These are phyloP conservation scores for Cryptococcus neoformans DNA, from an alignment of 1,284 basidiomycete species.

Conservation along the genomic window DNA sequence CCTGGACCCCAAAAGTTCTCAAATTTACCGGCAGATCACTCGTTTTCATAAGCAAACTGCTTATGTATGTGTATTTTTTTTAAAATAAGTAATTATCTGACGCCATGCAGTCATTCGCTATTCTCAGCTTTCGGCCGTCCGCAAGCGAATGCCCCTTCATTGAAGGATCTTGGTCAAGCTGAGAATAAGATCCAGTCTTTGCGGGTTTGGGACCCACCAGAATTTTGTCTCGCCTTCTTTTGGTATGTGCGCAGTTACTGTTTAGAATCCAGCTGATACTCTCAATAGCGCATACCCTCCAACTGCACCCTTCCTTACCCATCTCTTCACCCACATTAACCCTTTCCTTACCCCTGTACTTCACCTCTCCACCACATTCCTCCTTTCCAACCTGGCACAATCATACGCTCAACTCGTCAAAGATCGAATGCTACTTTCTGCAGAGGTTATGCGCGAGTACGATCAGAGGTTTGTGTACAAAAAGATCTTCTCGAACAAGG, in stretches of 20 bases:
- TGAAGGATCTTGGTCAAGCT: not conserved
- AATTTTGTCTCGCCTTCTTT: conserved; percentile 48
- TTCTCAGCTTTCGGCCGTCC: conserved; percentile 33
- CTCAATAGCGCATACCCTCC: conserved; percentile 37
- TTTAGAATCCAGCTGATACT: not conserved
- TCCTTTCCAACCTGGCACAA: conserved; percentile 35
- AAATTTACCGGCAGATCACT: conserved; percentile 7
- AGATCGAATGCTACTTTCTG: conserved; percentile 43
- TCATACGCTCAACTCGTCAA: conserved; percentile 44
- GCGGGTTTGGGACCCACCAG: conserved; percentile 47
- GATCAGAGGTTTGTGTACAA: conserved; percentile 48
- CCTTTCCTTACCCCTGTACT: conserved; percentile 38
- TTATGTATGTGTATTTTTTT: too few species aligned
- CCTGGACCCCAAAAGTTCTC: not conserved
- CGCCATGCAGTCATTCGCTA: conserved; percentile 17
- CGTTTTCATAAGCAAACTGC: not conserved
- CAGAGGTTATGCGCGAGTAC: conserved; percentile 50
- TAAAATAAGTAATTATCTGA: too few species aligned
- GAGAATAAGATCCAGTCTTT: conserved; percentile 42
- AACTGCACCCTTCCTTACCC: conserved; percentile 33
- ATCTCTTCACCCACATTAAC: conserved; percentile 33
- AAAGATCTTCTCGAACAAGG: conserved; percentile 36
- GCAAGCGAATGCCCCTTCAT: conserved; percentile 1
- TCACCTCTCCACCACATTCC: conserved; percentile 28
- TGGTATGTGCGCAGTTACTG: conserved; percentile 26